phyloP scores from a whole-genome alignment of 345 rosid species.

The Triadica sebifera region DNA sequence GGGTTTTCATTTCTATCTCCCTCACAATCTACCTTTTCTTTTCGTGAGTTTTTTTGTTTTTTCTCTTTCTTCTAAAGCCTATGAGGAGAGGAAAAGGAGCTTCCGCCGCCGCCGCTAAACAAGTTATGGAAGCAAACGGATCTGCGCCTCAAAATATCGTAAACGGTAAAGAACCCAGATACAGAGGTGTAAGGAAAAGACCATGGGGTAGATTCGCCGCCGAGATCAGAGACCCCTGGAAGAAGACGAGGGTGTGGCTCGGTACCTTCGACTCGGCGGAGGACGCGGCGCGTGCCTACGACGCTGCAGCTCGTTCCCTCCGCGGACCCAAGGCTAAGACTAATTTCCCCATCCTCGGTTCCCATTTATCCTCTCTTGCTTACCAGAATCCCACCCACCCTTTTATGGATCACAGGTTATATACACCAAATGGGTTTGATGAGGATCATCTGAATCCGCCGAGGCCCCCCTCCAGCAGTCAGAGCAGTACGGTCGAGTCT shows the following conservation, averaged over 20 bases:
- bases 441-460: constrained; percentile 43
- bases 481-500: constrained; percentile 97
- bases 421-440: constrained; percentile 36
- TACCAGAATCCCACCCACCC: constrained; percentile 11
- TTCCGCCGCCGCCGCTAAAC: constrained; percentile 22
- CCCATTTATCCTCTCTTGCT: constrained; percentile 22
- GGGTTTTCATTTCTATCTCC: background rate
- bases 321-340: constrained; percentile 92
- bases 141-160: constrained; percentile 19
- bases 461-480: constrained; percentile 77
- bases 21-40: background rate
- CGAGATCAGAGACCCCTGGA: constrained; percentile 91
- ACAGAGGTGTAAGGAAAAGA: constrained; percentile 88
- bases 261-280: constrained; percentile 90
- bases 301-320: constrained; percentile 70
- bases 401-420: constrained; percentile 33
- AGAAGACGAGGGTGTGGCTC: constrained; percentile 85
- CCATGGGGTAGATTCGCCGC: constrained; percentile 94
- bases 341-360: constrained; percentile 49
- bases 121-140: constrained; percentile 31
- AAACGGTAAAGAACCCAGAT: constrained; percentile 49
- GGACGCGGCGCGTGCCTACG: constrained; percentile 91
- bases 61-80: background rate
- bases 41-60: background rate
- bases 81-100: constrained; percentile 72